A percentile compares a stretch with the other conserved stretches of the same genome.
phyloP scores from a whole-genome alignment of 331 rosid genomes.

The Spiraea crenata region DNA sequence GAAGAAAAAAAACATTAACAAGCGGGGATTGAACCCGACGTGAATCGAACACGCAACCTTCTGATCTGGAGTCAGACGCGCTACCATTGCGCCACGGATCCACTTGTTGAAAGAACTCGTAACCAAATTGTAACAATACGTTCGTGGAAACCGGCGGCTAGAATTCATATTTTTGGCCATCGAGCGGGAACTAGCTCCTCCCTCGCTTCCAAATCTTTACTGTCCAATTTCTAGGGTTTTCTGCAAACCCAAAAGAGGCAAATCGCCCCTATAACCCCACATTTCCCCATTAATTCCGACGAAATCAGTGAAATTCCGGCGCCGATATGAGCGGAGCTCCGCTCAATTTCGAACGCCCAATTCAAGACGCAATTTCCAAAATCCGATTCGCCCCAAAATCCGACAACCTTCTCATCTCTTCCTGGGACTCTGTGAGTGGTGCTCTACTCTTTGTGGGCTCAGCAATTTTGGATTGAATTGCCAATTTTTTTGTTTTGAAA shows the following conservation, averaged over 20 bases:
- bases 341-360: slow-evolving; percentile 34
- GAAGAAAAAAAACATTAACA: neutral
- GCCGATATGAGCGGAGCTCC: slow-evolving; percentile 30
- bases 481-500: neutral
- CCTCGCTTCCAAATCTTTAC: neutral
- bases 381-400: slow-evolving; percentile 56
- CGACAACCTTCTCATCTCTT: slow-evolving; percentile 68
- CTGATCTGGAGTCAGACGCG: slow-evolving; percentile 61
- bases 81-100: slow-evolving; percentile 62
- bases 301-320: neutral
- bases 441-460: neutral
- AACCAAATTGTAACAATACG: neutral
- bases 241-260: neutral
- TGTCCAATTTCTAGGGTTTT: slow-evolving; percentile 13
- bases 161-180: neutral
- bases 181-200: slow-evolving; percentile 22
- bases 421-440: slow-evolving; percentile 75
- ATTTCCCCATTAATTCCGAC: neutral
- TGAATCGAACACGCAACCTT: slow-evolving; percentile 60
- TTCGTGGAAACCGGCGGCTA: neutral
- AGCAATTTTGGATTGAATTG: neutral
- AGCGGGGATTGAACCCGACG: slow-evolving; percentile 41
- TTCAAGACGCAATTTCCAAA: slow-evolving; percentile 54
- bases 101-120: neutral
- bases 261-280: neutral